A percentile compares a stretch with the other conserved stretches of the same genome.
Evolutionary conservation across 768 basidiomycete species (phyloP).

Genomic region (button mushroom (Agaricus bisporus)): DNA sequence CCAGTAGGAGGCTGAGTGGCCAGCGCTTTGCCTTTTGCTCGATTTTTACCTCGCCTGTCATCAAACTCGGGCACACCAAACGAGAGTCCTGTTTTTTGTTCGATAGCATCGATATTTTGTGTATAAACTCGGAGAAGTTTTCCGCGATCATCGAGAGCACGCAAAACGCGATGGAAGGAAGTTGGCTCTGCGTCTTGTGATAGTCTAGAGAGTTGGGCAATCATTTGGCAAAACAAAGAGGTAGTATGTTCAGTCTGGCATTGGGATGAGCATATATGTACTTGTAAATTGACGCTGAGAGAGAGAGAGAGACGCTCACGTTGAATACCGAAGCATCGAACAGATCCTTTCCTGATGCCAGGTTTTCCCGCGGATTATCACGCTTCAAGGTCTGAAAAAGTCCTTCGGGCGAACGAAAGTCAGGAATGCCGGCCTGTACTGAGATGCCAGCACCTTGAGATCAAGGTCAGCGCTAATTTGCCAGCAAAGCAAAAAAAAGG

Average conservation of each 20-base stretch:
- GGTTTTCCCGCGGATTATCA: conserved; percentile 66
- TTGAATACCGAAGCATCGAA: conserved; percentile 90
- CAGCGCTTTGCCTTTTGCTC: conserved; percentile 36
- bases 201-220: conserved; percentile 71
- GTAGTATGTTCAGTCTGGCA: conserved; percentile 67
- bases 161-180: conserved; percentile 72
- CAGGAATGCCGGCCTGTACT: conserved; percentile 83
- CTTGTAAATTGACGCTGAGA: background rate
- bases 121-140: conserved; percentile 84
- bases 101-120: conserved; percentile 90
- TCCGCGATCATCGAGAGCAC: conserved; percentile 67
- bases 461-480: conserved; percentile 4
- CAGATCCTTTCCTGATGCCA: conserved; percentile 78
- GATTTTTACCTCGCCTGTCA: conserved; percentile 46
- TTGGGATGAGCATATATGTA: conserved; percentile 7
- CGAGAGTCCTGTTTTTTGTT: conserved; percentile 78
- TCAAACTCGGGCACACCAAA: conserved; percentile 78
- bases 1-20: conserved; percentile 7
- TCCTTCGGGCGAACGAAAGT: conserved; percentile 79
- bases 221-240: conserved; percentile 82
- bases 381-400: conserved; percentile 74
- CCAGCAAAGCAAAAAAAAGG: conserved; percentile 6
- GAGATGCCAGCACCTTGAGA: conserved; percentile 79
- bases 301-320: conserved; percentile 36
- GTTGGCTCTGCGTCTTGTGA: conserved; percentile 73